phyloP scores from a whole-genome alignment of 106 monocot species.

The Gastrodia elata region DNA sequence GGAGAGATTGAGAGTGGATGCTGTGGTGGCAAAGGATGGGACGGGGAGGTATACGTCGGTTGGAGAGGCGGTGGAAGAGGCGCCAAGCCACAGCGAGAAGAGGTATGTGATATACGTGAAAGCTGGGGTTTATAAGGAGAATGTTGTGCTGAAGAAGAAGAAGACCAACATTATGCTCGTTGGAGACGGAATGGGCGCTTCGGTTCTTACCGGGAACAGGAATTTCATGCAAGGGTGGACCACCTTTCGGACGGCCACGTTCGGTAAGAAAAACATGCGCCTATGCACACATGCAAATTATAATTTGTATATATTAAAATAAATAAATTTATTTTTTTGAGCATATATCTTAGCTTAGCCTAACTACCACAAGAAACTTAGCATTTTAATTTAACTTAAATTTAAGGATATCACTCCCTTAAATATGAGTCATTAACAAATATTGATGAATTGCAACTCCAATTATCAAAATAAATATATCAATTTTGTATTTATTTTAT shows the following conservation, averaged over 20 bases:
- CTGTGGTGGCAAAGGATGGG: conserved; percentile 71
- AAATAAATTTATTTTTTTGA: background rate
- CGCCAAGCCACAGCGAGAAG: conserved; percentile 41
- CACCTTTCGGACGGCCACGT: conserved; percentile 74
- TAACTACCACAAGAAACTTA: too few species aligned
- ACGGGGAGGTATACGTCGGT: conserved; percentile 55
- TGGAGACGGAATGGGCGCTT: conserved; percentile 73
- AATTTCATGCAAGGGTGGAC: conserved; percentile 77
- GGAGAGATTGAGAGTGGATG: conserved; percentile 31
- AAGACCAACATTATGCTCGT: conserved; percentile 69
- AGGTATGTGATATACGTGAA: conserved; percentile 85
- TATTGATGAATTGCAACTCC: too few species aligned
- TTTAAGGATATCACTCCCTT: too few species aligned
- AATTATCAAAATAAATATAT: too few species aligned
- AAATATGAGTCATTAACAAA: too few species aligned
- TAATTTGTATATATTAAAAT: background rate
- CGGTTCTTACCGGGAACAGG: conserved; percentile 61
- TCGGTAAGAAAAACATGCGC: conserved; percentile 37
- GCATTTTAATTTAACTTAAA: too few species aligned
- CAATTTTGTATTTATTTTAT: too few species aligned
- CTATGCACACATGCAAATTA: background rate
- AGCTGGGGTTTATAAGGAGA: conserved; percentile 66
- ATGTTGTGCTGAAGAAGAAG: conserved; percentile 83
- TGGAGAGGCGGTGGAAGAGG: conserved; percentile 53
- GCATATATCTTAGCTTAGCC: too few species aligned